Evolutionary conservation across 768 basidiomycete genomes (phyloP).

Genomic region (Russula sp.): DNA sequence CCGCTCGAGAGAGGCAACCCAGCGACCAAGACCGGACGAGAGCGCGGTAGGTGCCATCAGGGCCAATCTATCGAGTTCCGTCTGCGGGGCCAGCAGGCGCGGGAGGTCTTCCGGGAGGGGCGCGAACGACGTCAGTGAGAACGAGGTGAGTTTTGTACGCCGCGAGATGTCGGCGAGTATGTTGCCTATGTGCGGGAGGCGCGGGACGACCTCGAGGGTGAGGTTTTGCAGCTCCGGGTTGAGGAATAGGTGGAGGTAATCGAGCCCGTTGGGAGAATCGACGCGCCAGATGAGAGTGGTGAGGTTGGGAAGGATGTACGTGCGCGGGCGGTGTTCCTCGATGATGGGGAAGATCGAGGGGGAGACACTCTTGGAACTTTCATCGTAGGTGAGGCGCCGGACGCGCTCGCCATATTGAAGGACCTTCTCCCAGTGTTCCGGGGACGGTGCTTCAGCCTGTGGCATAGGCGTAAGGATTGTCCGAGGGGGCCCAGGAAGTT

Average conservation of each 20-base stretch:
- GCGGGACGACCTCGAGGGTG: conserved; percentile 54
- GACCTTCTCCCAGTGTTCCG: conserved; percentile 62
- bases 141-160: conserved; percentile 54
- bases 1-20: conserved; percentile 57
- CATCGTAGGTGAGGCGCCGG: conserved; percentile 61
- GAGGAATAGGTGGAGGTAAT: conserved; percentile 58
- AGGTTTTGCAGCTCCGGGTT: conserved; percentile 53
- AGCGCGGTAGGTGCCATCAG: conserved; percentile 72
- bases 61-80: conserved; percentile 50
- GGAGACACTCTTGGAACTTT: conserved; percentile 54
- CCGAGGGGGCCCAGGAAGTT: background rate
- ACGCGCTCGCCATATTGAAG: conserved; percentile 63
- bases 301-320: conserved; percentile 63
- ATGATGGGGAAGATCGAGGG: conserved; percentile 60
- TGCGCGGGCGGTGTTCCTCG: conserved; percentile 53
- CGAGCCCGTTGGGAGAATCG: conserved; percentile 57
- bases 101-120: conserved; percentile 66
- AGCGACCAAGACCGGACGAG: conserved; percentile 60
- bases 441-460: conserved; percentile 53
- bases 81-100: conserved; percentile 53
- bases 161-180: conserved; percentile 60
- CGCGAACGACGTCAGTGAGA: conserved; percentile 64
- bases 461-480: conserved; percentile 12
- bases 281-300: conserved; percentile 66
- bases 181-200: conserved; percentile 47